Percentiles rank a stretch among this genome's conserved stretches.
These are phyloP conservation scores for Brettanomyces nanus DNA, from an alignment of 805 yeast species.

Conservation along the genomic window DNA sequence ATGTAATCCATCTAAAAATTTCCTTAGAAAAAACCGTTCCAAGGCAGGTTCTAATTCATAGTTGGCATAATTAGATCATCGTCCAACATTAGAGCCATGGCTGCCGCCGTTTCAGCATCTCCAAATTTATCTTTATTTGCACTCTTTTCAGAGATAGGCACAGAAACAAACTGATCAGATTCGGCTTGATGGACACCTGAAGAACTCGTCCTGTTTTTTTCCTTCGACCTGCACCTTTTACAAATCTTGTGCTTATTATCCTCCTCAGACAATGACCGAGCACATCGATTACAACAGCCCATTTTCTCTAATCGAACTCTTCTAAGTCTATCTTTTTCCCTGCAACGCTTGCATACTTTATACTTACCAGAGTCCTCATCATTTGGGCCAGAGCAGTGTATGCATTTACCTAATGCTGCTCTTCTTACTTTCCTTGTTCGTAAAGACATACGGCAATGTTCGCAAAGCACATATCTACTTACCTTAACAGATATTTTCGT, in stretches of 20 bases:
- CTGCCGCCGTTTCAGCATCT: background rate
- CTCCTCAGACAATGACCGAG: slow-evolving; percentile 34
- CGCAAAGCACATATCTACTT: slow-evolving; percentile 49
- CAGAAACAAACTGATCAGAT: background rate
- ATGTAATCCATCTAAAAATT: no score
- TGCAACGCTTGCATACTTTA: slow-evolving; percentile 60
- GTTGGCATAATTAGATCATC: slow-evolving; percentile 1
- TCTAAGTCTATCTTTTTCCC: slow-evolving; percentile 52
- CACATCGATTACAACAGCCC: slow-evolving; percentile 60
- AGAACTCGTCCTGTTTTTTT: slow-evolving; percentile 27
- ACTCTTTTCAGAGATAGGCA: background rate
- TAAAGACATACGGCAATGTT: slow-evolving; percentile 46
- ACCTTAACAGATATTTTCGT: slow-evolving; percentile 33
- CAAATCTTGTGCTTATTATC: slow-evolving; percentile 56
- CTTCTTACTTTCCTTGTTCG: slow-evolving; percentile 49
- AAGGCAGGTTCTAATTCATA: no score
- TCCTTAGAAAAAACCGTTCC: no score
- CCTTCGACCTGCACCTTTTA: slow-evolving; percentile 41
- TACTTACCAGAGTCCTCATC: slow-evolving; percentile 36
- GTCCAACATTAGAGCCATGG: background rate
- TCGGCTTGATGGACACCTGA: background rate
- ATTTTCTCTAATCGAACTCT: slow-evolving; percentile 45
- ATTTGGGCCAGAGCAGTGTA: slow-evolving; percentile 58
- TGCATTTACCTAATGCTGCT: slow-evolving; percentile 57
- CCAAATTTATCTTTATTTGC: background rate